Evolutionary conservation across 2,329 filamentous ascomycete species (phyloP), one percentile per base, ranked within the genome.

Genomic region (Coniochaeta hoffmannii): DNA sequence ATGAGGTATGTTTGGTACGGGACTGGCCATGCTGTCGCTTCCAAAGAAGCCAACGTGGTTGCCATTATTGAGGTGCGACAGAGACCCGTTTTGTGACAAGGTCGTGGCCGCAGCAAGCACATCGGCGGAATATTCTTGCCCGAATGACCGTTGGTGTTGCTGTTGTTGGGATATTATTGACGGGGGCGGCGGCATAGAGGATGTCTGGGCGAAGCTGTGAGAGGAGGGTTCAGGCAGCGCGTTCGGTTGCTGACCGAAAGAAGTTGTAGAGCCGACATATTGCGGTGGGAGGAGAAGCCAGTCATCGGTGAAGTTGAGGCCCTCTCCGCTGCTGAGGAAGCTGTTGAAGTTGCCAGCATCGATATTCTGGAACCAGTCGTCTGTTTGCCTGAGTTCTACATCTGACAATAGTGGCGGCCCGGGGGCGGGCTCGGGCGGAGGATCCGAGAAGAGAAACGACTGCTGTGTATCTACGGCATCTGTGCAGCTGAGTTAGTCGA

Each of bases 401-500:
- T 85, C 82, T 61, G 83, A 80, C 58, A 89, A 77, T 38, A 89
- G 75, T 17, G 85, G 81, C 35, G 78, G 79, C n/a, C 85, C 86
- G 2, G 79, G 80, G 10, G 85, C 81, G 50, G 82, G 82, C 53
- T 83, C 81, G 44, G 85, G 49, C 15, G 49, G 84, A 54, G 84
- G 78, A 60, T 80, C 75, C 55, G 75, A 71, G 55, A 76, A 73
- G 24, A 76, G 72, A 54, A 66, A 66, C 55, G 76, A 74, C 60
- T 76, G 71, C 61, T 69, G 65, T 53, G 67, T 62, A 64, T 78
- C 71, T 61, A 78, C 69, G 46, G 70, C 66, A 67, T 80, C 78
- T 81, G 55, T 24, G n/a, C n/a, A 55, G 66, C 69, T 19, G 65
- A 64, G 49, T 12, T 9, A 19, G 62, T 68, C 62, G 41, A 52